Conservation (phyloP, 2,329 filamentous ascomycete species). For the Claviceps paspali region DNA sequence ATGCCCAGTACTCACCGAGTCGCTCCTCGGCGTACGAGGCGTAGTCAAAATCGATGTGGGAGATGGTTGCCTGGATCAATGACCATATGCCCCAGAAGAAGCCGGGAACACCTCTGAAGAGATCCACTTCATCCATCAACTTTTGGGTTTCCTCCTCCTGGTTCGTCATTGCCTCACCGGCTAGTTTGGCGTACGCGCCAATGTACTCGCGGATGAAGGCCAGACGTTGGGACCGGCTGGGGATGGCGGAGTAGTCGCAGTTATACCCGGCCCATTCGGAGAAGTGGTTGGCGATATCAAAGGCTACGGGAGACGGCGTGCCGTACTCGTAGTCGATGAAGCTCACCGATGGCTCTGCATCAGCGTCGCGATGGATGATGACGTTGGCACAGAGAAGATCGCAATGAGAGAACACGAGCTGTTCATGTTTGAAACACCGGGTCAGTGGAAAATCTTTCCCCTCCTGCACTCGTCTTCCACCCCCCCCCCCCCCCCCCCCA, state of each 20-base stretch:
- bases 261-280: constrained; percentile 97
- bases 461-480: too few species aligned
- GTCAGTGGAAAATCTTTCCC: constrained; percentile 7
- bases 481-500: too few species aligned
- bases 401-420: constrained; percentile 89
- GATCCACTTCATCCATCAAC: constrained; percentile 68
- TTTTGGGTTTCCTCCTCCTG: constrained; percentile 49
- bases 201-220: constrained; percentile 79
- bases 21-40: constrained; percentile 75
- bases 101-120: constrained; percentile 77
- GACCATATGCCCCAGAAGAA: constrained; percentile 93
- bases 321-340: constrained; percentile 99
- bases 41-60: constrained; percentile 94
- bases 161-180: constrained; percentile 28
- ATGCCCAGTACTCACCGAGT: constrained; percentile 83
- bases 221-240: constrained; percentile 59
- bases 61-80: constrained; percentile 85
- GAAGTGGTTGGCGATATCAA: constrained; percentile 96
- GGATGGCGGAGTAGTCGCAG: constrained; percentile 75
- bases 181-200: constrained; percentile 48
- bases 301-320: constrained; percentile 82
- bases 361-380: constrained; percentile 48
- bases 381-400: constrained; percentile 94
- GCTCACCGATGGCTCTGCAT: constrained; percentile 28
- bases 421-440: constrained; percentile 1